Evolutionary conservation across 192 early-diverging fungal species (phyloP).

Genomic region (Podila verticillata): DNA sequence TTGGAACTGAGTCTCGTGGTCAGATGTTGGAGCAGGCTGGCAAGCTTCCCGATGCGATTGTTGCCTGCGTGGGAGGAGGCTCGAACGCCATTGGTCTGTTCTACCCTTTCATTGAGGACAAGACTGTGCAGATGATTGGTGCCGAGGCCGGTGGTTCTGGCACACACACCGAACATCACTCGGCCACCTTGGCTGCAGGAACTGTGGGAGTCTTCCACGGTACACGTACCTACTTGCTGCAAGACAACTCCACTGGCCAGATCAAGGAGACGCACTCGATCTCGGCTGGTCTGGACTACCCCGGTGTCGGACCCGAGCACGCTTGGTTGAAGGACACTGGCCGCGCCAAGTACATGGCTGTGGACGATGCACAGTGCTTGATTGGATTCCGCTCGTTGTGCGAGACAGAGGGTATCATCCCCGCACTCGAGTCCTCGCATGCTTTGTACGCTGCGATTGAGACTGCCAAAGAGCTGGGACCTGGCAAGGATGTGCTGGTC

Average conservation of each 20-base stretch:
- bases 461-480: constrained; percentile 75
- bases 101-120: constrained; percentile 91
- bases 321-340: constrained; percentile 88
- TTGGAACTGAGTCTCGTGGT: constrained; percentile 88
- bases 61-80: constrained; percentile 98
- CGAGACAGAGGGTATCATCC: constrained; percentile 90
- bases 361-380: constrained; percentile 86
- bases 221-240: constrained; percentile 93
- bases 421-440: constrained; percentile 95
- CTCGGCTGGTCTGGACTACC: constrained; percentile 97
- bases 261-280: constrained; percentile 96
- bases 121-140: constrained; percentile 86
- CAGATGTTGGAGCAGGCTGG: constrained; percentile 86
- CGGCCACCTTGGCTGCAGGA: constrained; percentile 88
- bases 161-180: constrained; percentile 81
- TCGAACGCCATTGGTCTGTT: constrained; percentile 98
- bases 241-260: constrained; percentile 94
- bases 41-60: constrained; percentile 89
- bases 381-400: constrained; percentile 81
- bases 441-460: constrained; percentile 87
- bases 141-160: constrained; percentile 97
- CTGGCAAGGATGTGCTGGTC: constrained; percentile 87
- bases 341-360: constrained; percentile 84
- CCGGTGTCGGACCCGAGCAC: constrained; percentile 98
- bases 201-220: constrained; percentile 95